A percentile compares a stretch with the other conserved stretches of the same genome.
Evolutionary conservation across 1,284 basidiomycete genomes (phyloP).

Genomic region (Puccinia hordei): DNA sequence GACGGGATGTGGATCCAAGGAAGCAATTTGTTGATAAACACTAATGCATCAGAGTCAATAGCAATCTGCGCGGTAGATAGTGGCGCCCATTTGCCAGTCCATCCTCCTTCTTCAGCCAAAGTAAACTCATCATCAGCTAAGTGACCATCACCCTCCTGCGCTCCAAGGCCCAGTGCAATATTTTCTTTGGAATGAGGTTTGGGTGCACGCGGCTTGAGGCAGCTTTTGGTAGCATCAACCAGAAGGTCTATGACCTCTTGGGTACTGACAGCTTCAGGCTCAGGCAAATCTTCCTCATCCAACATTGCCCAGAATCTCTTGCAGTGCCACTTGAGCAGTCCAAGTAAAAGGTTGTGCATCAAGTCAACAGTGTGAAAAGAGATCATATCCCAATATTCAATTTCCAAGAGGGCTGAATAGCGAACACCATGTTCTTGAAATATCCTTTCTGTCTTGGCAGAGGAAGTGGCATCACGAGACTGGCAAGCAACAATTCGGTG

Average conservation of each 20-base stretch:
- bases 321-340: constrained; percentile 24
- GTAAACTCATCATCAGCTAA: background rate
- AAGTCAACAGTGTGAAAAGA: constrained; percentile 15
- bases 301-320: constrained; percentile 20
- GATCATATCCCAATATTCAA: constrained; percentile 21
- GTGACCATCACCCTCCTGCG: background rate
- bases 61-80: background rate
- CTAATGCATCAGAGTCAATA: background rate
- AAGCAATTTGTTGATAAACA: background rate
- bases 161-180: background rate
- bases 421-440: background rate
- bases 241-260: background rate
- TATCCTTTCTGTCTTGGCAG: background rate
- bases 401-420: constrained; percentile 20
- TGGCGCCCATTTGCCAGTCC: background rate
- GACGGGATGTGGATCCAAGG: background rate
- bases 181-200: background rate
- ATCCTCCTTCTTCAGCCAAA: background rate
- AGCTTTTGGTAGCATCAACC: background rate
- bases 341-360: constrained; percentile 36
- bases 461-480: background rate
- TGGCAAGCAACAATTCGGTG: background rate
- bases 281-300: background rate
- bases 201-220: background rate
- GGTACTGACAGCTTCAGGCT: constrained; percentile 6